Percentiles rank a stretch among this genome's conserved stretches.
These are phyloP conservation scores for Euclidium syriacum DNA, from an alignment of 345 rosid species.

Conservation along the genomic window DNA sequence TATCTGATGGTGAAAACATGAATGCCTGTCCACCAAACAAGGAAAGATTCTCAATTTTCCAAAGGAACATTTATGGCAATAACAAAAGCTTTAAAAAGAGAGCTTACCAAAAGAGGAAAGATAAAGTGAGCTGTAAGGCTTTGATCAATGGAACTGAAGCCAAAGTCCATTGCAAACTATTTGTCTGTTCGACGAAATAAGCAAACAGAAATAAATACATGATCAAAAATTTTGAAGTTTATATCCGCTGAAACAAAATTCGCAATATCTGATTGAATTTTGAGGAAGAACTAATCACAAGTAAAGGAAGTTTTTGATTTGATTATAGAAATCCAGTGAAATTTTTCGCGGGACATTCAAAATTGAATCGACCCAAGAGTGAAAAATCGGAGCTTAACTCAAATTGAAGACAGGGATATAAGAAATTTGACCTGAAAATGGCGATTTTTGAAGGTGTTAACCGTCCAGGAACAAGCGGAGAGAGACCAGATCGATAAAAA, in stretches of 20 bases:
- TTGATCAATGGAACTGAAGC: conserved; percentile 81
- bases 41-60: neutral
- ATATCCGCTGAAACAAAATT: no score
- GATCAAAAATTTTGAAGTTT: no score
- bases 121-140: conserved; percentile 77
- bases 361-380: neutral
- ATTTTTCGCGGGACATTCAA: no score
- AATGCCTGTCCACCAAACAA: conserved; percentile 55
- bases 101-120: conserved; percentile 86
- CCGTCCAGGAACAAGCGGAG: conserved; percentile 83
- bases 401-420: neutral
- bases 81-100: neutral
- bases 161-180: conserved; percentile 79
- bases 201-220: neutral
- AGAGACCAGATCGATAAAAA: conserved; percentile 68
- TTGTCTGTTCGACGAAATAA: conserved; percentile 49
- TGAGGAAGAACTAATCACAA: no score
- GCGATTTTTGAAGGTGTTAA: conserved; percentile 74
- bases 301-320: no score
- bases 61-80: neutral
- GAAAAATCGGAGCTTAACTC: conserved; percentile 7
- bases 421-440: conserved; percentile 53
- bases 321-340: no score
- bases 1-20: conserved; percentile 71
- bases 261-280: neutral